Conservation (phyloP, 2,329 filamentous ascomycete genomes). For the Phialophora macrospora region DNA sequence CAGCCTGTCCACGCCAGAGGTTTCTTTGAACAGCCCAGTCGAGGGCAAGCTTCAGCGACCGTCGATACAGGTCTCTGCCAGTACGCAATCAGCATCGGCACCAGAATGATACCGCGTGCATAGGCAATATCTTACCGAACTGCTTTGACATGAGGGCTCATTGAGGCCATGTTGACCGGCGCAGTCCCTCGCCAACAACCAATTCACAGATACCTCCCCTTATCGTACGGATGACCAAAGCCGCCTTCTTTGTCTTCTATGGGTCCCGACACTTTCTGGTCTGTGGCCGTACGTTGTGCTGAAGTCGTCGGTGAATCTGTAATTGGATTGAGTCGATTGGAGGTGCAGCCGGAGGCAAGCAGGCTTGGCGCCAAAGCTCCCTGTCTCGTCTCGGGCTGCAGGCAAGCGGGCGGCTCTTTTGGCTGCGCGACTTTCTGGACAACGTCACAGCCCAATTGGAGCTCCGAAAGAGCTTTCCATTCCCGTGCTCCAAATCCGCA, state of each 20-base stretch:
- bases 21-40: constrained; percentile 95
- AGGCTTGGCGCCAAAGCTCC: constrained; percentile 30
- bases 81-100: constrained; percentile 40
- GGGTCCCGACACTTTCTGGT: background rate
- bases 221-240: background rate
- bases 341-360: constrained; percentile 23
- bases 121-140: constrained; percentile 44
- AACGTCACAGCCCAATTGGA: constrained; percentile 23
- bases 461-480: constrained; percentile 28
- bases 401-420: constrained; percentile 3
- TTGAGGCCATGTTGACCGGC: constrained; percentile 44
- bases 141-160: constrained; percentile 41
- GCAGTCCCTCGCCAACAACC: constrained; percentile 21
- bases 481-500: constrained; percentile 9
- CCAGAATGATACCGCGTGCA: constrained; percentile 12
- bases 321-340: constrained; percentile 35
- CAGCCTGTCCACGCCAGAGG: constrained; percentile 91
- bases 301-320: constrained; percentile 26
- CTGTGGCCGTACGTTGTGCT: constrained; percentile 11
- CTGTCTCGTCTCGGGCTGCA: constrained; percentile 14
- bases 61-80: constrained; percentile 76
- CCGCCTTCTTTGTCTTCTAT: background rate
- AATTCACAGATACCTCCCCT: background rate
- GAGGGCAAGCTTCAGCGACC: constrained; percentile 87
- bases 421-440: constrained; percentile 18